phyloP scores from a whole-genome alignment of 371 early-diverging fungal species.

The Apophysomyces ossiformis region DNA sequence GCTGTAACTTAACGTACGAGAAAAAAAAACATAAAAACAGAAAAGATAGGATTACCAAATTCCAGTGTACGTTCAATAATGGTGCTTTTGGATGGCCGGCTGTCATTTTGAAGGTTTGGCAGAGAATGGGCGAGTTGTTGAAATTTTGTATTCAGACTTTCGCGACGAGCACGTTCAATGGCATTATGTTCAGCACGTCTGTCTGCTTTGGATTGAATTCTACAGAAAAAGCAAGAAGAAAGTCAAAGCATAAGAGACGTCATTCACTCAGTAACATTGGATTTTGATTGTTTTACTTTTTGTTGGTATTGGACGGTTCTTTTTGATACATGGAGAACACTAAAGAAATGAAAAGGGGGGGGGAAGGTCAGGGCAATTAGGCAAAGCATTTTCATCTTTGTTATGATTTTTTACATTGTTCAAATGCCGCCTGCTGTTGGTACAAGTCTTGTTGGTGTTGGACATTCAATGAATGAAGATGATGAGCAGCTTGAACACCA shows the following conservation, averaged over 20 bases:
- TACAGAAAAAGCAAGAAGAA: background rate
- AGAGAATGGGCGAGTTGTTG: slow-evolving; percentile 73
- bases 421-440: slow-evolving; percentile 6
- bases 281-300: no score
- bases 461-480: background rate
- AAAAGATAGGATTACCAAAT: slow-evolving; percentile 30
- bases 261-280: no score
- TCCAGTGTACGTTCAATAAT: slow-evolving; percentile 74
- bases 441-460: background rate
- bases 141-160: slow-evolving; percentile 72
- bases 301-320: background rate
- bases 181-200: slow-evolving; percentile 79
- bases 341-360: background rate
- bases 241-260: background rate
- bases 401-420: slow-evolving; percentile 6
- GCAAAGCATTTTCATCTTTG: background rate
- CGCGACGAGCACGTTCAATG: slow-evolving; percentile 77
- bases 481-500: background rate
- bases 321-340: slow-evolving; percentile 8
- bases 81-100: slow-evolving; percentile 74
- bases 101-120: slow-evolving; percentile 69
- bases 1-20: background rate
- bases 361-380: background rate
- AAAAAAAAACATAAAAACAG: background rate
- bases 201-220: slow-evolving; percentile 56